These are phyloP conservation scores for Mortierella sp. DNA, from an alignment of 371 early-diverging fungal species.

Conservation along the genomic window DNA sequence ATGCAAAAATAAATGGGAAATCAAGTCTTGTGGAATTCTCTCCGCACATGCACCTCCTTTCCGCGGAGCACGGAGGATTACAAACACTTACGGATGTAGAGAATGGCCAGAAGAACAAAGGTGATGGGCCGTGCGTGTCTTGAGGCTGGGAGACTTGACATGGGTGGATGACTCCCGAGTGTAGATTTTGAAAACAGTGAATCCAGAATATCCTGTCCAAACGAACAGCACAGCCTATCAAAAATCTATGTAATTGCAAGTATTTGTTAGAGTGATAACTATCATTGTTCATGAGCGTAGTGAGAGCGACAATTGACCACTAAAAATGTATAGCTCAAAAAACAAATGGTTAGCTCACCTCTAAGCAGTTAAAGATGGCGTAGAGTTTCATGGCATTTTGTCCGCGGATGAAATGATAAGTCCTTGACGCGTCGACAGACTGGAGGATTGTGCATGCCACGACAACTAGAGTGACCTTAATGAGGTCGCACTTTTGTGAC, in stretches of 20 bases:
- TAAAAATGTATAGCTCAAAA: background rate
- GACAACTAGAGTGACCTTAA: conserved; percentile 84
- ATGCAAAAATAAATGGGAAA: background rate
- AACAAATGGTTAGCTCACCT: conserved; percentile 64
- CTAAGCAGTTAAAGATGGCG: conserved; percentile 96
- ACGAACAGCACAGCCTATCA: conserved; percentile 93
- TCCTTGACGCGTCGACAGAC: conserved; percentile 86
- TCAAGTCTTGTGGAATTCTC: background rate
- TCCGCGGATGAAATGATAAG: conserved; percentile 96
- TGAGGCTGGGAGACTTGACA: conserved; percentile 59
- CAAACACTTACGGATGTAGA: conserved; percentile 79
- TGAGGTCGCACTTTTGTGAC: conserved; percentile 88
- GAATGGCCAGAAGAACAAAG: conserved; percentile 79
- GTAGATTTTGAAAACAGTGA: conserved; percentile 86
- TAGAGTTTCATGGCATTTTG: conserved; percentile 97
- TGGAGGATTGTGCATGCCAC: conserved; percentile 82
- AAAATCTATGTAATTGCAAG: conserved; percentile 69
- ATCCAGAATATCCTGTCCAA: conserved; percentile 96
- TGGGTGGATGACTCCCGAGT: conserved; percentile 62
- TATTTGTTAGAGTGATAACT: too few relatives aligned
- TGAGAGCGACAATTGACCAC: background rate
- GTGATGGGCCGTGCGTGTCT: conserved; percentile 70
- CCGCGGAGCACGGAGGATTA: background rate
- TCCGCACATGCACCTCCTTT: background rate
- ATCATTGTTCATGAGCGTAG: background rate